Evolutionary conservation across 768 basidiomycete genomes (phyloP).

Genomic region (Epithele typhae): DNA sequence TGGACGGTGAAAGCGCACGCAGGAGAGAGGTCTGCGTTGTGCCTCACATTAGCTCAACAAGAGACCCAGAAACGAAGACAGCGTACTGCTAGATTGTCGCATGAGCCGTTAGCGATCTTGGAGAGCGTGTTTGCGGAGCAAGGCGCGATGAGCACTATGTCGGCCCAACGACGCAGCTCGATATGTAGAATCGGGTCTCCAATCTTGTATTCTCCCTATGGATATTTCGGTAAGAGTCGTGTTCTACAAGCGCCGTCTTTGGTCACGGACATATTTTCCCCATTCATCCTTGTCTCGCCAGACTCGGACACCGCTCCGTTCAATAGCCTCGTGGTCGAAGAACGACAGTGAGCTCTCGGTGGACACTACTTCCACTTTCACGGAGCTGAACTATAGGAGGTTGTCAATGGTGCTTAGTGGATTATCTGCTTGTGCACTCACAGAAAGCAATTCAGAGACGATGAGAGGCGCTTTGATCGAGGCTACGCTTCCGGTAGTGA

Average conservation of each 20-base stretch:
- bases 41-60: background rate
- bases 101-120: constrained; percentile 84
- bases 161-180: constrained; percentile 91
- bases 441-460: constrained; percentile 65
- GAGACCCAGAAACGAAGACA: background rate
- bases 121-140: constrained; percentile 96
- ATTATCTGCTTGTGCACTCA: constrained; percentile 32
- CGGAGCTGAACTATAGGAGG: too few species aligned
- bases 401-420: too few species aligned
- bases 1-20: constrained; percentile 77
- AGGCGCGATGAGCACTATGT: constrained; percentile 90
- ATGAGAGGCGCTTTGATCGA: constrained; percentile 93
- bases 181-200: constrained; percentile 96
- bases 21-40: constrained; percentile 65
- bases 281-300: constrained; percentile 96
- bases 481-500: constrained; percentile 93
- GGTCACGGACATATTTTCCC: constrained; percentile 50
- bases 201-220: constrained; percentile 65
- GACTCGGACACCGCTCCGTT: constrained; percentile 50
- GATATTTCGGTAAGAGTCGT: too few species aligned
- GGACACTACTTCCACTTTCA: constrained; percentile 79
- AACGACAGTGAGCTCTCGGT: constrained; percentile 78
- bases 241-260: too few species aligned
- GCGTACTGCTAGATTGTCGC: constrained; percentile 82
- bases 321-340: constrained; percentile 54